Evolutionary conservation across 805 yeast species (phyloP), one percentile per base, ranked within the genome.

Genomic region (Maudiozyma bulderi): DNA sequence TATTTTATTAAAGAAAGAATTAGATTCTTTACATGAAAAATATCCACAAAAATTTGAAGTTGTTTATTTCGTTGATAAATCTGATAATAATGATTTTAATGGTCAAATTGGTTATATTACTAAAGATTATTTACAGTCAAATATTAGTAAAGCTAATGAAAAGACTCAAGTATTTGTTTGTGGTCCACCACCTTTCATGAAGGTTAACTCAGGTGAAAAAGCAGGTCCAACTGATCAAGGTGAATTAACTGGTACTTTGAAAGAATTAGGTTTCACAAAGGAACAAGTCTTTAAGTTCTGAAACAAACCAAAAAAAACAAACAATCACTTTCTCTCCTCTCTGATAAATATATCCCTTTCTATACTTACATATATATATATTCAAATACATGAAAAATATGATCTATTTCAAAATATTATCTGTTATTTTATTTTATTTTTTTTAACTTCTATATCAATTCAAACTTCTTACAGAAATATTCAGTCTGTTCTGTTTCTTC

Each of bases 161-260:
- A 78, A 82, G 68, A 73, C 78, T 60, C 84, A 83, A 64, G 77
- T 90, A 50, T 91, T 86, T 59, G 85, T 91, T 50, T 93, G 99
- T 70, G 99, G 99, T 49, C 99, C 99, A 52, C 95, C 96, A 62
- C 85, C 86, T 40, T 76, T 93, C 66, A 86, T 86, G 82, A 75
- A 84, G 48, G 89, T 95, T 50, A 62, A 89, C 57, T 86, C 96
- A 30, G 99, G 99, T 64, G 67, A 69, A 59, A 91, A 91, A 78
- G 75, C 71, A 44, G 81, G 93, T 46, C 95, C 96, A 58, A 60
- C 82, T 48, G 97, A 90, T 65, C 99, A 93, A 76, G 99, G 99
- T 71, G 96, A 86, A 71, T 78, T 93, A 50, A 73, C 82, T 31
- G 99, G 99, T 64, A 80, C 82, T 46, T 80, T 93, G 65, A 80